A percentile compares a stretch with the other conserved stretches of the same genome.
Conservation (phyloP, 768 basidiomycete species). For the Agaricus subrufescens region DNA sequence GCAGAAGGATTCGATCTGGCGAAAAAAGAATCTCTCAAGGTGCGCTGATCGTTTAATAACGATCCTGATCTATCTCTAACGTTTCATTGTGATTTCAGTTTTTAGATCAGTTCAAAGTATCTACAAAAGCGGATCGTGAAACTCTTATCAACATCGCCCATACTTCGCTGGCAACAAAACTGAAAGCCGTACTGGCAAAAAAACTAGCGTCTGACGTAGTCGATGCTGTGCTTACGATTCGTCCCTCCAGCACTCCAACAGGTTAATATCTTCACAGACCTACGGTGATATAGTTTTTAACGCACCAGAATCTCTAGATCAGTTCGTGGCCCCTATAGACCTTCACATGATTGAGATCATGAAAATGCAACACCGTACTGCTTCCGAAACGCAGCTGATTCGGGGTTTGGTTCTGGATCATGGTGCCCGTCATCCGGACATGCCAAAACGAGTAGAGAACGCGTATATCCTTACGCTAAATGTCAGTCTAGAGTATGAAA, state of each 20-base stretch:
- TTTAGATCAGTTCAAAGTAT: slow-evolving; percentile 84
- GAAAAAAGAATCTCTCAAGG: slow-evolving; percentile 89
- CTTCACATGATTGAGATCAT: slow-evolving; percentile 99
- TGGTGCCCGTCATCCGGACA: slow-evolving; percentile 96
- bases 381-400: slow-evolving; percentile 94
- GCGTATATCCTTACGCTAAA: slow-evolving; percentile 93
- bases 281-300: not conserved
- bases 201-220: slow-evolving; percentile 90
- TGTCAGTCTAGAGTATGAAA: slow-evolving; percentile 98
- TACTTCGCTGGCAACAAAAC: slow-evolving; percentile 95
- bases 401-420: slow-evolving; percentile 96
- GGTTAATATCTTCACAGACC: slow-evolving; percentile 33
- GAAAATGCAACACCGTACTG: slow-evolving; percentile 99
- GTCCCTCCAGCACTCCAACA: slow-evolving; percentile 57
- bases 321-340: slow-evolving; percentile 88
- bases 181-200: slow-evolving; percentile 76
- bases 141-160: slow-evolving; percentile 91
- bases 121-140: slow-evolving; percentile 76
- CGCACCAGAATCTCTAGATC: slow-evolving; percentile 51
- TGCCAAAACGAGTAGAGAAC: slow-evolving; percentile 98
- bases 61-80: not conserved
- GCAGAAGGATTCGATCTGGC: slow-evolving; percentile 95
- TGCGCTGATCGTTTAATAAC: slow-evolving; percentile 31
- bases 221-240: slow-evolving; percentile 90
- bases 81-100: slow-evolving; percentile 48